Percentiles rank a stretch among this genome's conserved stretches.
These are phyloP conservation scores for Emmonsia crescens DNA, from an alignment of 2,329 filamentous ascomycete genomes.

Conservation along the genomic window DNA sequence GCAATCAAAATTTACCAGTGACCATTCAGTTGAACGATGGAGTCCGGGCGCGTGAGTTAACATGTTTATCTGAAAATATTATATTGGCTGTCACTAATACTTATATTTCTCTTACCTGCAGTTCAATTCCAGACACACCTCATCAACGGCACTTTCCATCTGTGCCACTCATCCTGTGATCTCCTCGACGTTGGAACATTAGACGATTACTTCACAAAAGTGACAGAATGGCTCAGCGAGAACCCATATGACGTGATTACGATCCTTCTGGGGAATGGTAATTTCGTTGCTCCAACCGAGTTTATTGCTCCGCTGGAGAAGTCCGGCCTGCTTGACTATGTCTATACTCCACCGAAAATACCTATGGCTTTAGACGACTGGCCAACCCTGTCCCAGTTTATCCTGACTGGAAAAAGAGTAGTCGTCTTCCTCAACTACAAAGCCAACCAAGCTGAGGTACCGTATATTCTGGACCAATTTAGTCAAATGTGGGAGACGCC, in stretches of 20 bases:
- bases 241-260: slow-evolving; percentile 85
- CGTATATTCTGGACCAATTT: slow-evolving; percentile 83
- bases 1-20: slow-evolving; percentile 63
- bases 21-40: slow-evolving; percentile 67
- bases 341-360: slow-evolving; percentile 60
- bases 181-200: slow-evolving; percentile 72
- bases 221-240: slow-evolving; percentile 59
- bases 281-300: slow-evolving; percentile 53
- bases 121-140: slow-evolving; percentile 52
- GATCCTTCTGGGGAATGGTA: slow-evolving; percentile 73
- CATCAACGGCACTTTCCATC: slow-evolving; percentile 52
- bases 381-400: slow-evolving; percentile 72
- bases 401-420: slow-evolving; percentile 57
- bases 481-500: slow-evolving; percentile 83
- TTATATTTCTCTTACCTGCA: slow-evolving; percentile 17
- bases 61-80: neutral
- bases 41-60: slow-evolving; percentile 41
- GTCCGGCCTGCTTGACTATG: slow-evolving; percentile 60
- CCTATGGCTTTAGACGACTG: slow-evolving; percentile 66
- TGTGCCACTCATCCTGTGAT: slow-evolving; percentile 78
- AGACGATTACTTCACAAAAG: slow-evolving; percentile 57
- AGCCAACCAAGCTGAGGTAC: slow-evolving; percentile 65
- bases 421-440: slow-evolving; percentile 79
- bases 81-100: neutral
- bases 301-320: slow-evolving; percentile 60